Evolutionary conservation across 345 rosid genomes (phyloP).

Genomic region (Theobroma cacao): DNA sequence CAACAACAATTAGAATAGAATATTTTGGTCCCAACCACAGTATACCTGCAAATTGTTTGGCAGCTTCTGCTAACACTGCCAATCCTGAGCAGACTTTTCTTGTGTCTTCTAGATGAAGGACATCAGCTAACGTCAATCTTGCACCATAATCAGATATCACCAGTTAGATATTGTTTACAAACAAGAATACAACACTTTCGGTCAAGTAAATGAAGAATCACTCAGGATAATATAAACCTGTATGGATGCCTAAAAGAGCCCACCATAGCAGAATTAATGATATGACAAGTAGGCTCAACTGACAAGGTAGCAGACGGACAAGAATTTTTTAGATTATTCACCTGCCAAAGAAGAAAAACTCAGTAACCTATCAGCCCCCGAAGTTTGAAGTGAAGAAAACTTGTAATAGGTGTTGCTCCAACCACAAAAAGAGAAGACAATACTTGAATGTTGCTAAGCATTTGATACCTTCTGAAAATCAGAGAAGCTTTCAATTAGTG

Average conservation of each 20-base stretch:
- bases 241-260: constrained; percentile 1
- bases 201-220: not conserved
- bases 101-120: constrained; percentile 16
- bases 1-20: not conserved
- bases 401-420: not conserved
- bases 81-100: constrained; percentile 30
- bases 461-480: constrained; percentile 20
- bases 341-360: constrained; percentile 10
- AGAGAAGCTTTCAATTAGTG: constrained; percentile 20
- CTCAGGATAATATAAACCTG: constrained; percentile 8
- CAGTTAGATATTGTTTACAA: constrained; percentile 1
- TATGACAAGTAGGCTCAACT: not conserved
- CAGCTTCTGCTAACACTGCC: constrained; percentile 30
- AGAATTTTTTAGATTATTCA: not conserved
- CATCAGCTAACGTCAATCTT: constrained; percentile 24
- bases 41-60: constrained; percentile 29
- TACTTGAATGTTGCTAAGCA: constrained; percentile 2
- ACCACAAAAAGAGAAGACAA: not conserved
- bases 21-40: not conserved
- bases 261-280: not conserved
- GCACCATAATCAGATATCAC: constrained; percentile 5
- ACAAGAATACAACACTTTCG: not conserved
- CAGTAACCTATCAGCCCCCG: not conserved
- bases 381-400: not conserved
- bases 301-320: not conserved